Percentiles rank a stretch among this genome's conserved stretches.
These are phyloP conservation scores for Tolypocladium tropicale DNA, from an alignment of 2,329 filamentous ascomycete species.

Conservation along the genomic window DNA sequence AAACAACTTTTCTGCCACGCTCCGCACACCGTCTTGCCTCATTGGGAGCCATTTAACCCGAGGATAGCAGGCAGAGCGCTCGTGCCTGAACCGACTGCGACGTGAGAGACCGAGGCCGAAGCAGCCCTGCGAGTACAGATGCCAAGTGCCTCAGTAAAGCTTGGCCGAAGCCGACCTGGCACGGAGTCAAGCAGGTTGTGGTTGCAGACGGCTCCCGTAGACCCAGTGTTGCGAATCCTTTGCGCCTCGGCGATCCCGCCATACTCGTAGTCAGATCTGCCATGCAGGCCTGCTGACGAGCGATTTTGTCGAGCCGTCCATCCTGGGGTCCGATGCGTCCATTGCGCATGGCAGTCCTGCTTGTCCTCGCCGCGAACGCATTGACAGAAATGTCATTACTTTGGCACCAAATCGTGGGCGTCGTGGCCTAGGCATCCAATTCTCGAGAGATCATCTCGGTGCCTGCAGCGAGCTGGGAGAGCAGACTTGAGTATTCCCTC, in stretches of 20 bases:
- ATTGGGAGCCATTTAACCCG: not conserved
- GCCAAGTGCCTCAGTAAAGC: not conserved
- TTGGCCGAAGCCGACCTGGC: not conserved
- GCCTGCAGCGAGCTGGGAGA: no score
- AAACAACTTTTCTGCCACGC: constrained; percentile 1
- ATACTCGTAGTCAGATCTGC: not conserved
- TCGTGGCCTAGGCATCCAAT: not conserved
- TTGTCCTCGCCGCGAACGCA: not conserved
- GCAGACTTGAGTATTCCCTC: no score
- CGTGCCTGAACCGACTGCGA: no score
- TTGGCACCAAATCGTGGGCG: no score
- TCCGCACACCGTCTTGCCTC: not conserved
- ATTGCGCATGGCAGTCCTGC: not conserved
- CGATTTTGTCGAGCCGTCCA: no score
- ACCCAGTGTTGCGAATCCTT: not conserved
- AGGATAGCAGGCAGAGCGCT: not conserved
- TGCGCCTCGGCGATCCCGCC: not conserved
- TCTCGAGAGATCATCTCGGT: not conserved
- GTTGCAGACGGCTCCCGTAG: not conserved
- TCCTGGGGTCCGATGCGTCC: not conserved
- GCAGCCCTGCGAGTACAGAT: no score
- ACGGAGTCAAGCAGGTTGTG: not conserved
- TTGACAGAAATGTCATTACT: no score
- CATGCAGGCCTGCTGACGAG: not conserved
- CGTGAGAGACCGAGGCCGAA: no score